A percentile compares a stretch with the other conserved stretches of the same genome.
Evolutionary conservation across 768 basidiomycete genomes (phyloP).

Genomic region (Russula sp.): DNA sequence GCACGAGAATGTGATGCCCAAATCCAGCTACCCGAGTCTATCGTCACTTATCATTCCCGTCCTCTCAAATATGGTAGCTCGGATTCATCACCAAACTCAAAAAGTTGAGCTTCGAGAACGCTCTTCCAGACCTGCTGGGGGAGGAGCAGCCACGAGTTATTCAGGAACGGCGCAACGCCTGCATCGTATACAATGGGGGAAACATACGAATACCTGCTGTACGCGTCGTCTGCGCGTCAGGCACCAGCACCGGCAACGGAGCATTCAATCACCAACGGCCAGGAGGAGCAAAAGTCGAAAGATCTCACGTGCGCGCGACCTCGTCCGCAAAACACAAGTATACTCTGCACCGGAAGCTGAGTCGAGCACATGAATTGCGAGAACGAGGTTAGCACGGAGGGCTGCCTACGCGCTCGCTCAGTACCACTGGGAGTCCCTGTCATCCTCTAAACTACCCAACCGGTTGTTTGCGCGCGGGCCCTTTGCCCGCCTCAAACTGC

Average conservation of each 20-base stretch:
- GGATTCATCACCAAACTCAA: conserved; percentile 49
- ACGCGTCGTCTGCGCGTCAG: not conserved
- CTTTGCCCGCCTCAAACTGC: conserved; percentile 56
- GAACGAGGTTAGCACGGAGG: conserved; percentile 51
- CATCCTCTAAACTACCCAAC: conserved; percentile 44
- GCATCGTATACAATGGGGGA: conserved; percentile 80
- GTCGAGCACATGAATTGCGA: conserved; percentile 58
- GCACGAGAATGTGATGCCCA: conserved; percentile 69
- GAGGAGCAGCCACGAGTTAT: conserved; percentile 43
- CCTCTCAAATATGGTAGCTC: conserved; percentile 47
- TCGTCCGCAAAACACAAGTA: conserved; percentile 56
- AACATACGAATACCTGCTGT: conserved; percentile 77
- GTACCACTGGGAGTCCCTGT: conserved; percentile 36
- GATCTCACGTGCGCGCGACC: conserved; percentile 44
- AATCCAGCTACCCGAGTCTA: conserved; percentile 73
- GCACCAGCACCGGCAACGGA: not conserved
- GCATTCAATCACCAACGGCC: not conserved
- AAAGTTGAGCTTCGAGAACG: conserved; percentile 27
- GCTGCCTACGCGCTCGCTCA: conserved; percentile 43
- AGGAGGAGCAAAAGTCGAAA: not conserved
- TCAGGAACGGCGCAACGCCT: conserved; percentile 53
- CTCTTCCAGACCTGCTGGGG: conserved; percentile 40
- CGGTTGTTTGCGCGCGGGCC: conserved; percentile 47
- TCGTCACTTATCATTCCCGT: conserved; percentile 55
- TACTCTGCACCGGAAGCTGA: conserved; percentile 49